phyloP scores from a whole-genome alignment of 306 rosid genomes.

The Inga laurina region DNA sequence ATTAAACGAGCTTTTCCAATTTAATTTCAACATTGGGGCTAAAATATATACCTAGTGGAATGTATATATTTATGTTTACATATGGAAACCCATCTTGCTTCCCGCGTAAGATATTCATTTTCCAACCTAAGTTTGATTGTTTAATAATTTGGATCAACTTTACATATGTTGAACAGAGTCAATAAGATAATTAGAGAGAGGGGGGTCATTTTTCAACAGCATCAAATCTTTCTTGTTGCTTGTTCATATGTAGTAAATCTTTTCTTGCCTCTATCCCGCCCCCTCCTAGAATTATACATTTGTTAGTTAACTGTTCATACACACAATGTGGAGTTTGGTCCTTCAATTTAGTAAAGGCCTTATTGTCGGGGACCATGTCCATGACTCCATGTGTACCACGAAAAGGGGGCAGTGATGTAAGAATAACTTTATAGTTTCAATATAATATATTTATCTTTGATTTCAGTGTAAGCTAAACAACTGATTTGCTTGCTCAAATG shows the following conservation, averaged over 20 bases:
- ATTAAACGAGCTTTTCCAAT: background rate
- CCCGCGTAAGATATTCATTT: conserved; percentile 34
- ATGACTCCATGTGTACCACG: conserved; percentile 4
- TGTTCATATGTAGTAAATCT: conserved; percentile 22
- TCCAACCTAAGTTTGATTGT: conserved; percentile 51
- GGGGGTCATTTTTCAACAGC: conserved; percentile 19
- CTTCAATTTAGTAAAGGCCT: conserved; percentile 29
- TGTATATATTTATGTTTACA: background rate
- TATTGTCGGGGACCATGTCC: conserved; percentile 47
- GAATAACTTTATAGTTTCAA: conserved; percentile 36
- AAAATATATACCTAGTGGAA: background rate
- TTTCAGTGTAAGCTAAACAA: conserved; percentile 64
- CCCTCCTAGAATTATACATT: conserved; percentile 26
- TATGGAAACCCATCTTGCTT: conserved; percentile 36
- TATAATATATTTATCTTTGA: conserved; percentile 32
- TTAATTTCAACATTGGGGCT: background rate
- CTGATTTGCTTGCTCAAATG: conserved; percentile 56
- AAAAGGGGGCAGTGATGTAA: conserved; percentile 45
- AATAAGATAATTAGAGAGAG: conserved; percentile 30
- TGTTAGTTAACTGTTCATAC: conserved; percentile 49
- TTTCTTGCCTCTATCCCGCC: conserved; percentile 25
- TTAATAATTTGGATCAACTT: conserved; percentile 30
- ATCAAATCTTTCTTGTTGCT: conserved; percentile 33
- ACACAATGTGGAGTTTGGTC: conserved; percentile 34
- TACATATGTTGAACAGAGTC: conserved; percentile 25